These are phyloP conservation scores for Chlamydomonas sp. DNA, from an alignment of 139 green algal species.

Conservation along the genomic window DNA sequence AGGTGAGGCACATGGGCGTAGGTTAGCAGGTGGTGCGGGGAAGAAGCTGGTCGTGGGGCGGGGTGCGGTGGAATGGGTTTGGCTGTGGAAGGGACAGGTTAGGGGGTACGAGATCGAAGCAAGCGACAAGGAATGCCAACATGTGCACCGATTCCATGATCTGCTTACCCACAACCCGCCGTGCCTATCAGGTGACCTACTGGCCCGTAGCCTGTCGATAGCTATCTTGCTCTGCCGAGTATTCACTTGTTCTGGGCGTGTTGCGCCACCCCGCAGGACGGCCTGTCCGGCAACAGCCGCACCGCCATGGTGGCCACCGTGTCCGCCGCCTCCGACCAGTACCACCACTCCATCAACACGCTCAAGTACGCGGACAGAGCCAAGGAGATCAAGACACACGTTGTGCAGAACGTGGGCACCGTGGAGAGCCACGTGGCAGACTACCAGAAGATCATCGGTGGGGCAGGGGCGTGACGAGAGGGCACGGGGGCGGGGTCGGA, in stretches of 20 bases:
- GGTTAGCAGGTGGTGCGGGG: not conserved
- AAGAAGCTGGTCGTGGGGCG: not conserved
- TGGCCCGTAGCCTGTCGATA: too few relatives aligned
- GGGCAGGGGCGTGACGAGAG: too few relatives aligned
- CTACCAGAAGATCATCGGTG: conserved; percentile 83
- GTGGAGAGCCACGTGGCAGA: conserved; percentile 85
- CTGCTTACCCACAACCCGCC: too few relatives aligned
- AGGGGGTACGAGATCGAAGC: too few relatives aligned
- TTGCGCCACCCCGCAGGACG: conserved; percentile 62
- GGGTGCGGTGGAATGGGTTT: conserved; percentile 32
- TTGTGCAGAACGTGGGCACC: conserved; percentile 80
- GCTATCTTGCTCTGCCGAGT: too few relatives aligned
- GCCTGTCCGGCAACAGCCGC: conserved; percentile 83
- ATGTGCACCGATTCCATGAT: too few relatives aligned
- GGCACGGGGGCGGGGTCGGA: too few relatives aligned
- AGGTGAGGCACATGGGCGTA: conserved; percentile 10
- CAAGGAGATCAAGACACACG: conserved; percentile 94
- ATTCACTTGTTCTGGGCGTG: not conserved
- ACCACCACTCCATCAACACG: conserved; percentile 83
- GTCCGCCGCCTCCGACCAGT: conserved; percentile 69
- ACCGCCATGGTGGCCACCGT: conserved; percentile 92
- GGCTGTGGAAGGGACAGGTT: conserved; percentile 48
- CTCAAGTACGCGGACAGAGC: conserved; percentile 75
- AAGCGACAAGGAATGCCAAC: too few relatives aligned
- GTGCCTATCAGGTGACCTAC: too few relatives aligned